Conservation (phyloP, 305 asterid genomes). For the Fraxinus nigra region DNA sequence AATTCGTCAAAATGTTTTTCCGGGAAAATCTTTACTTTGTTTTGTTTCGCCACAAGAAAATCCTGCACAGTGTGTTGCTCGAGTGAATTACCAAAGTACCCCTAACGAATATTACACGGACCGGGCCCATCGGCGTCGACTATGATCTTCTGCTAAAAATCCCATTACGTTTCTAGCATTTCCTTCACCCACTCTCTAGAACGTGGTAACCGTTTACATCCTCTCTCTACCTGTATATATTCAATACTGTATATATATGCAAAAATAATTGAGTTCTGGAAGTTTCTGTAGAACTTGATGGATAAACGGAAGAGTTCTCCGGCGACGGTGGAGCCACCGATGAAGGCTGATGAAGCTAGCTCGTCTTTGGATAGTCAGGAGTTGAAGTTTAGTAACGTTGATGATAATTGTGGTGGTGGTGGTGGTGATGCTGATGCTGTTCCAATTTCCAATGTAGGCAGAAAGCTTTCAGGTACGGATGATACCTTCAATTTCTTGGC, state of each 20-base stretch:
- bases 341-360: slow-evolving; percentile 27
- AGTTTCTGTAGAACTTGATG: slow-evolving; percentile 35
- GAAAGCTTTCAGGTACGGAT: slow-evolving; percentile 32
- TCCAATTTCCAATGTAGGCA: slow-evolving; percentile 30
- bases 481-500: background rate
- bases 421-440: slow-evolving; percentile 10
- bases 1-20: background rate
- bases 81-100: background rate
- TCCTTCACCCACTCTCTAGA: slow-evolving; percentile 17
- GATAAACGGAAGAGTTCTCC: slow-evolving; percentile 24
- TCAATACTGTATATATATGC: slow-evolving; percentile 10
- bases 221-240: background rate
- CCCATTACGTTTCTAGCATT: slow-evolving; percentile 11
- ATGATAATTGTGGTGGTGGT: slow-evolving; percentile 7
- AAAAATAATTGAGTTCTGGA: background rate
- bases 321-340: background rate
- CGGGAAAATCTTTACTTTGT: background rate
- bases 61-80: background rate
- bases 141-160: background rate
- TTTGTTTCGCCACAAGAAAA: background rate
- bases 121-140: background rate
- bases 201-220: slow-evolving; percentile 22
- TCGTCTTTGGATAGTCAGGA: slow-evolving; percentile 28
- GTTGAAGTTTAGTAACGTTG: background rate
- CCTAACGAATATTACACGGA: background rate